Base-by-base conservation (phyloP, 139 green algal genomes). In the Zygnema cylindricum region DNA sequence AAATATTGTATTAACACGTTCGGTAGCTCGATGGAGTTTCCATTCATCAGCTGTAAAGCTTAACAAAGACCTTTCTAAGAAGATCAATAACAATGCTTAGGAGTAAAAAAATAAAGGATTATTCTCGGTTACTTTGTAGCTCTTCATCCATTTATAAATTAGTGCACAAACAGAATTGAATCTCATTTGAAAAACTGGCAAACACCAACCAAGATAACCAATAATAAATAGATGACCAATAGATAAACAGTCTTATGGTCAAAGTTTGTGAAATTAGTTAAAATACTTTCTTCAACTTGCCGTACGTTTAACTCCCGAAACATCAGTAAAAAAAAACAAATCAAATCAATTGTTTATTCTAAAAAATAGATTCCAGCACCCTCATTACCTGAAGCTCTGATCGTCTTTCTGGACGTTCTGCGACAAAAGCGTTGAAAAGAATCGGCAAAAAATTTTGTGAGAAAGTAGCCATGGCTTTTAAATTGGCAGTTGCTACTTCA, bases 351-450 rank as follows among this genome's bases (percentile, higher is more conserved):
- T 73, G 57, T 25, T 35, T 25, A 73, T 25, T 25, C 30, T 35
- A 30, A 73, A 30, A 30, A 30, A 73, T 25, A 73, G 57, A 73
- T 25, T 30, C 57, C 57, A 35, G 30, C 57, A 25, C 30, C 73
- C 23, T 22, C 35, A 35, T 21, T 21, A 54, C 32, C 71, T 82
- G 92, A 0, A 97, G 55, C 3, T 87, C 86, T 1, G 82, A 92
- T 0, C 96, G 92, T 38, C 89, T 76, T 35, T 94, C 93, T 0
- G 93, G 81, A 1, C 86, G 76, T 23, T 93, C 81, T 0, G 82
- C 86, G 30, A 98, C 49, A 69, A 97, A 98, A 0, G 94, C 78
- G 85, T 96, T 96, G 89, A 96, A 96, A 84, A 98, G 92, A 57
- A 98, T 86, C 1, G 92, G 92, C 79, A 99, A 79, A 94, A 97